Percentiles rank a stretch among this genome's conserved stretches.
phyloP scores from a whole-genome alignment of 1,139 yeast species.

The Yamadazyma blattariae region DNA sequence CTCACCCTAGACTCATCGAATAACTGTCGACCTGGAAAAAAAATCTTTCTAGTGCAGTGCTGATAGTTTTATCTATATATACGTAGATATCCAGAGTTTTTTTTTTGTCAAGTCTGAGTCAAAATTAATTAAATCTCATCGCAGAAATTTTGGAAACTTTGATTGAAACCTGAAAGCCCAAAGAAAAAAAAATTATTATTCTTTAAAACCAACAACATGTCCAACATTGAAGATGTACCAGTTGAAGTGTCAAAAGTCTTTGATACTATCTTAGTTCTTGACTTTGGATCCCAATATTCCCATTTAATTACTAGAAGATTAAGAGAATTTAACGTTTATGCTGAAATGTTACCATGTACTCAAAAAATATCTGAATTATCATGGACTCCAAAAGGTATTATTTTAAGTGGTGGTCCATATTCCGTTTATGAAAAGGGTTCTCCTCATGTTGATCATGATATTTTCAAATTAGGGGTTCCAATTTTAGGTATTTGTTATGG shows the following conservation, averaged over 20 bases:
- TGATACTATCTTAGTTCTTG: slow-evolving; percentile 96
- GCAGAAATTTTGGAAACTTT: slow-evolving; percentile 4
- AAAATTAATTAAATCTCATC: background rate
- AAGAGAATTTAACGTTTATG: slow-evolving; percentile 96
- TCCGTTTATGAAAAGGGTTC: slow-evolving; percentile 94
- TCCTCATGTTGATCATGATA: slow-evolving; percentile 95
- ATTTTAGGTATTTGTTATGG: slow-evolving; percentile 98
- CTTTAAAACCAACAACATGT: too few species aligned
- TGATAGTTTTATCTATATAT: too few species aligned
- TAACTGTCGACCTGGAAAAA: too few species aligned
- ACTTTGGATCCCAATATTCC: slow-evolving; percentile 97
- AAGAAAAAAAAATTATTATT: too few species aligned
- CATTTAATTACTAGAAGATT: slow-evolving; percentile 96
- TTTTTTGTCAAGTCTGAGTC: too few species aligned
- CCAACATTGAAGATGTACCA: slow-evolving; percentile 33
- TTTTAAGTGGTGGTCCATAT: slow-evolving; percentile 96
- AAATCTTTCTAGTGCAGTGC: too few species aligned
- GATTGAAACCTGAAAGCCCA: too few species aligned
- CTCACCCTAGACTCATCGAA: too few species aligned
- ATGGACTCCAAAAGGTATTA: slow-evolving; percentile 97
- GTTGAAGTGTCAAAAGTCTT: slow-evolving; percentile 76
- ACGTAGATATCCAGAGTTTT: too few species aligned
- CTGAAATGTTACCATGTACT: slow-evolving; percentile 99
- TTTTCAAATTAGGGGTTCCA: slow-evolving; percentile 89
- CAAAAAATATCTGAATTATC: slow-evolving; percentile 88